Evolutionary conservation across 1,284 basidiomycete genomes (phyloP).

Genomic region (Mycena sp.): DNA sequence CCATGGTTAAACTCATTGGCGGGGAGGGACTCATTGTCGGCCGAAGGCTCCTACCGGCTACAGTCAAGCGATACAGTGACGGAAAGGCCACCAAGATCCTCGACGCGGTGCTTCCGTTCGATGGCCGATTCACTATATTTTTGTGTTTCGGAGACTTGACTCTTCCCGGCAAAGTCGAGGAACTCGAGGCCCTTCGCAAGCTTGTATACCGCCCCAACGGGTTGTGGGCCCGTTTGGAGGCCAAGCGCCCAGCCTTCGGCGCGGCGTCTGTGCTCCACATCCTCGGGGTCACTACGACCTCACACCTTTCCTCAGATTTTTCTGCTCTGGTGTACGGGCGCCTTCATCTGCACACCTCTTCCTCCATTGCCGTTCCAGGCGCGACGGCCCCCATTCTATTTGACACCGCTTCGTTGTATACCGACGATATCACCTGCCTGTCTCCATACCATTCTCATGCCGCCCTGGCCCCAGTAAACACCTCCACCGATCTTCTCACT

Average conservation of each 20-base stretch:
- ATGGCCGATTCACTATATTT: slow-evolving; percentile 15
- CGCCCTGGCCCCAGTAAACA: not conserved
- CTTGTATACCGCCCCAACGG: not conserved
- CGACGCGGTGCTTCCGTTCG: slow-evolving; percentile 8
- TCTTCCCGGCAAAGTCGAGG: not conserved
- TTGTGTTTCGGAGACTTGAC: slow-evolving; percentile 12
- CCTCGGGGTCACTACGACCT: not conserved
- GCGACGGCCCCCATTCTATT: not conserved
- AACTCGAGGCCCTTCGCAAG: not conserved
- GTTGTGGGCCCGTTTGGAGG: not conserved
- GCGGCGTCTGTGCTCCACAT: not conserved
- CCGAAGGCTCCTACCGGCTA: slow-evolving; percentile 2
- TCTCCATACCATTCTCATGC: not conserved
- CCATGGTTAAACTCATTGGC: slow-evolving; percentile 10
- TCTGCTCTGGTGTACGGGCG: not conserved
- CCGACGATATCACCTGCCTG: slow-evolving; percentile 11
- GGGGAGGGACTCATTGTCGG: slow-evolving; percentile 8
- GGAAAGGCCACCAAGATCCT: not conserved
- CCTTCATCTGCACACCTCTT: not conserved
- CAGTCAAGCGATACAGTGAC: slow-evolving; percentile 6
- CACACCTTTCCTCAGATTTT: not conserved
- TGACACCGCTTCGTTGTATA: slow-evolving; percentile 4
- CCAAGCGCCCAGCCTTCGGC: not conserved
- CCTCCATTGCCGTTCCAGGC: not conserved
- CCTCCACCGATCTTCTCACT: not conserved